phyloP scores from a whole-genome alignment of 805 yeast genomes.

The Myxozyma kluyveri region DNA sequence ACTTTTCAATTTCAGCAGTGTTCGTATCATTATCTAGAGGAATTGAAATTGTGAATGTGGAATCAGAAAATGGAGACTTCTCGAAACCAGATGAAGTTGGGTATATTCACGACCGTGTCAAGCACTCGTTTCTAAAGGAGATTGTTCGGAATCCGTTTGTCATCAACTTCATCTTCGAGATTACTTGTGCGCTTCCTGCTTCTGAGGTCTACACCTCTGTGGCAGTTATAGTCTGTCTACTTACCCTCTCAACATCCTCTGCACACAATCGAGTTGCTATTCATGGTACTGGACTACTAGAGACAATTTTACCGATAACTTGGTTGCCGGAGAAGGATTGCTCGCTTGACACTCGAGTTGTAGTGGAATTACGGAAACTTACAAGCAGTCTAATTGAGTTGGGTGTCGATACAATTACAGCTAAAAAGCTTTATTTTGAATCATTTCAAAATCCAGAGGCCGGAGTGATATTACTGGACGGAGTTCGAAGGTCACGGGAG shows the following conservation, averaged over 20 bases:
- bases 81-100: conserved; percentile 1
- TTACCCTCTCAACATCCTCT: conserved; percentile 10
- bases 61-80: not conserved
- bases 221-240: conserved; percentile 14
- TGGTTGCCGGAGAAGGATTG: conserved; percentile 11
- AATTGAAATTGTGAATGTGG: conserved; percentile 6
- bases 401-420: conserved; percentile 21
- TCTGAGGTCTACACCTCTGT: conserved; percentile 16
- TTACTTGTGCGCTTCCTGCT: conserved; percentile 1
- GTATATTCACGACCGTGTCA: conserved; percentile 13
- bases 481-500: conserved; percentile 19
- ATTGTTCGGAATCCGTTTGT: conserved; percentile 15
- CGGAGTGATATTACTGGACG: conserved; percentile 13
- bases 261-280: conserved; percentile 21
- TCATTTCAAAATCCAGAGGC: conserved; percentile 14
- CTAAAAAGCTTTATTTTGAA: conserved; percentile 18
- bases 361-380: not conserved
- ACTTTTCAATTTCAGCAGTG: conserved; percentile 28
- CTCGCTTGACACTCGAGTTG: not conserved
- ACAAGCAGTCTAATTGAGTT: conserved; percentile 17
- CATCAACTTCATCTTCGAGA: conserved; percentile 14
- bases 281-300: conserved; percentile 13
- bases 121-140: conserved; percentile 14
- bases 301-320: conserved; percentile 9
- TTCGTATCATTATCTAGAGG: conserved; percentile 26